Evolutionary conservation across 163 green algal species (phyloP), one percentile per base, ranked within the genome.

Genomic region (Chlamydomonas reinhardtii): DNA sequence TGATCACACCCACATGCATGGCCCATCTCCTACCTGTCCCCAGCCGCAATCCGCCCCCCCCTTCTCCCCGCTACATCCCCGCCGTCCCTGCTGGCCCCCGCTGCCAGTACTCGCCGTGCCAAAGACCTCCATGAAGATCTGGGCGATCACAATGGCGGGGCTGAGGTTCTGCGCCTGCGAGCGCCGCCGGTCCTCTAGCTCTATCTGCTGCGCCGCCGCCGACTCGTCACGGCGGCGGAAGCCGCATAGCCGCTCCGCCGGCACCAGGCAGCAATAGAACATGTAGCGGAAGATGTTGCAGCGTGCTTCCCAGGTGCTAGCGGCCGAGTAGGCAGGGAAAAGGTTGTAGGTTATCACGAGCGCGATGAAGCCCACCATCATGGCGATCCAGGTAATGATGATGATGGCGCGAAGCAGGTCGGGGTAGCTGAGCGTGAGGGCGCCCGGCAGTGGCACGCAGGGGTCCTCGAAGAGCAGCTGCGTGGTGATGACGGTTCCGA

Each of bases 271-370:
- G 54, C 74, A 82, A 34, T 54, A 52, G 73, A 54, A 82, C 34
- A 72, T 16, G 62, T n/a, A 29, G 27, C 76, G 62, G 65, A 43
- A 83, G 14, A 39, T 17, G 8, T 39, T 39, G 61, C 32, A 83
- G 19, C 62, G 61, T 2, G 12, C 37, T 37, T 62, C 15, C 62
- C 62, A 83, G 34, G 20, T 72, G 34, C 32, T 73, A 56, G 76
- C 35, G 27, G 76, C 37, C 43, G 61, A 31, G 76, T 83, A 83
- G n/a, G 78, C 39, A 12, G 78, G 56, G 31, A 85, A 85, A 32
- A 76, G 31, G 32, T 77, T 76, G 62, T 76, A 25, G 6, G 78
- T 85, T 6, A 76, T 56, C n/a, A 85, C 1, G 4, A 76, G 29
- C 14, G 48, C 66, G 22, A 85, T 8, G 24, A 69, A 76, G 19